Evolutionary conservation across 2,329 filamentous ascomycete species (phyloP), one percentile per base, ranked within the genome.

Genomic region (Botrytis elliptica): DNA sequence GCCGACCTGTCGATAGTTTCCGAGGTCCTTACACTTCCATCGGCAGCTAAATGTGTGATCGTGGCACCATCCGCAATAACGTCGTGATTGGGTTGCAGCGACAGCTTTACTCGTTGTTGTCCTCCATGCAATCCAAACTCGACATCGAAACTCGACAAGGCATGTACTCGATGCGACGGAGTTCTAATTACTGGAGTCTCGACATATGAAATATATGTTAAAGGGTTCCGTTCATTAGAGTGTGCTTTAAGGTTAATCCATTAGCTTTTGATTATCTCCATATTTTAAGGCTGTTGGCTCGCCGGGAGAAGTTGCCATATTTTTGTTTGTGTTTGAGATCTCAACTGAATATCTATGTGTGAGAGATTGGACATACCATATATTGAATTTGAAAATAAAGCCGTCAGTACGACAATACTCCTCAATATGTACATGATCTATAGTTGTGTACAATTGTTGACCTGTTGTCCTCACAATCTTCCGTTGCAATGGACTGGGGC

Each of bases 61-160:
- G 88, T 88, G 14, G 95, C 92, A 78, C 92, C 90, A 25, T 94
- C 88, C 72, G 91, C 88, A 64, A 99, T 86, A 74, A 98, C 90
- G 83, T 98, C 93, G 84, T 97, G 90, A 81, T 98, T 98, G 6
- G 96, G 96, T 81, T 96, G 91, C 67, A 99, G 87, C 72, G 89
- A 88, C 70, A 99, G 87, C 77, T 94, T 93, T 79, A 98, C 86
- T 77, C 90, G 88, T 76, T 94, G 88, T 75, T 87, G 84, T 71
- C 88, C 86, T 75, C 88, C 85, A 79, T 92, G 90, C 52, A 97
- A 84, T 73, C 89, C 86, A 82, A 99, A 98, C 44, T 89, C 91
- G 75, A 99, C 85, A 79, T 97, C 93, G 82, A 99, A 99, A 36
- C 89, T 85, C 22, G 94, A 95, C 73, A 92, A 85, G 67, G 94